Base-by-base conservation (phyloP, 2,329 filamentous ascomycete species). In the Nemania diffusa region DNA sequence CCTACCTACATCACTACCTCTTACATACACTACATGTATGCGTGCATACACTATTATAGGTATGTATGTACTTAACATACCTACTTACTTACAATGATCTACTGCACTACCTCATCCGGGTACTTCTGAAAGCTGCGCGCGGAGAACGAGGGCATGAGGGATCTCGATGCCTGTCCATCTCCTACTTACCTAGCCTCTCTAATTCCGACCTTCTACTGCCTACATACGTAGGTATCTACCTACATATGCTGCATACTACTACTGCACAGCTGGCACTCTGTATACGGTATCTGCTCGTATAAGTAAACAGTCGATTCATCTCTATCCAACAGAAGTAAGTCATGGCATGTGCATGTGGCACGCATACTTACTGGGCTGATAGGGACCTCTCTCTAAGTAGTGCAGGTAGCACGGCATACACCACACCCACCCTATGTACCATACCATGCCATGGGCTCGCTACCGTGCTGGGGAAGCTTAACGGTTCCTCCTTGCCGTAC, bases 111-210 rank as follows among this genome's bases (percentile, higher is more conserved):
- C n/a, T n/a, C n/a, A n/a, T 22, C n/a, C 13, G 57, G 27, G 37
- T 50, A 50, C 22, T 15, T n/a, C 32, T 51, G 15, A 22, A 32
- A 55, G 42, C 8, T 61, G 56, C 52, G 57, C 26, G 40, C 5
- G 27, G n/a, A 15, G n/a, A 3, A 44, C 13, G 40, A 17, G 26
- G n/a, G 34, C 15, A 57, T 9, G 46, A 53, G 22, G 64, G 67
- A 69, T 69, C 64, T 50, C 32, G 40, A 69, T 67, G 67, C 64
- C 57, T 64, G 64, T 56, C 15, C 32, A 20, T 58, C 42, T 42
- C 32, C 13, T 24, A 13, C 8, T 6, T 24, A 50, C 20, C 20
- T 50, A 44, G 20, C 52, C 32, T 46, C n/a, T 27, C 59, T 32
- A 5, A 32, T 32, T 32, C 9, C 29, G 5, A 5, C 29, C 29